Evolutionary conservation across 176 grass and related monocot genomes (phyloP).

Genomic region (Hordeum marinum): DNA sequence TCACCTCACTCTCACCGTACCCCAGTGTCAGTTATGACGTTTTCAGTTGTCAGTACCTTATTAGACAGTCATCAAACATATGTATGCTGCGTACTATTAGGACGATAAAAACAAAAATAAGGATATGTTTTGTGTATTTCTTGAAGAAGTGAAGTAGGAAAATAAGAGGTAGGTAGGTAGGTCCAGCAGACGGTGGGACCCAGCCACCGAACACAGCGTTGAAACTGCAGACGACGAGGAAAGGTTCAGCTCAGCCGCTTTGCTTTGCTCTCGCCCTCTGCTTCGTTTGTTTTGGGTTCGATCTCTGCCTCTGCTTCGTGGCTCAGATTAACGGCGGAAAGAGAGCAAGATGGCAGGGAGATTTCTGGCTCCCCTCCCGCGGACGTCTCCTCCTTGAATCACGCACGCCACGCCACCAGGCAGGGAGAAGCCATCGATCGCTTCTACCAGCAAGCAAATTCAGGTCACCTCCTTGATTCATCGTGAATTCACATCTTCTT

Average conservation of each 20-base stretch:
- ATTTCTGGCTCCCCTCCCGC: neutral
- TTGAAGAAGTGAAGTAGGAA: neutral
- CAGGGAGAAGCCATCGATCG: neutral
- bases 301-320: too few relatives aligned
- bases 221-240: neutral
- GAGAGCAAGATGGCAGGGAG: neutral
- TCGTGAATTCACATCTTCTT: neutral
- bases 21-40: too few relatives aligned
- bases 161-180: neutral
- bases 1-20: too few relatives aligned
- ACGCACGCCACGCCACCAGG: neutral
- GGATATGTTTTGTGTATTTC: neutral
- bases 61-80: too few relatives aligned
- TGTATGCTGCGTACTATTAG: too few relatives aligned
- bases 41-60: too few relatives aligned
- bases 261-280: neutral
- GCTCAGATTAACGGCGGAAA: neutral
- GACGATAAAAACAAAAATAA: neutral
- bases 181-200: neutral
- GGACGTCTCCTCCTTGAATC: neutral
- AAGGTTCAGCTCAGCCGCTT: neutral
- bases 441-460: neutral
- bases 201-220: neutral
- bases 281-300: neutral
- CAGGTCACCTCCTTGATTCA: neutral